Base-by-base conservation (phyloP, 2,329 filamentous ascomycete genomes). In the Lachnellula willkommii region DNA sequence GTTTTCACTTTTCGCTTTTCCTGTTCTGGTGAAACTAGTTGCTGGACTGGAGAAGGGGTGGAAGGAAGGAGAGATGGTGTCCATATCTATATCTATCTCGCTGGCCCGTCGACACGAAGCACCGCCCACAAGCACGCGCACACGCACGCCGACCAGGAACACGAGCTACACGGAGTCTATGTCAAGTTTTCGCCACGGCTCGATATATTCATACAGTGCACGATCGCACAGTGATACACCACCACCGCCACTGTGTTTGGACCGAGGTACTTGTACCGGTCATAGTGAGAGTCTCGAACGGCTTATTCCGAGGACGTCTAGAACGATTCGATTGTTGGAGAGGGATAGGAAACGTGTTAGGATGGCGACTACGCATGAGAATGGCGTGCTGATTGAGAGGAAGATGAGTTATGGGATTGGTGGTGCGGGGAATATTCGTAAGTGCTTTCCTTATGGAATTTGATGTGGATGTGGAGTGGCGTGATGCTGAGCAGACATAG, bases 351-450 rank as follows among this genome's bases (percentile, higher is more conserved):
- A 17, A 14, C 15, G 42, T 8, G 20, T 45, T 24, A 26, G 22
- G 42, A 45, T 45, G 42, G 22, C 42, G 42, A 14, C 6, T 6
- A 60, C 43, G 24, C 46, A 26, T 24, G 43, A 28, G 15, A 46
- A 47, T 42, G 50, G 24, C 12, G 47, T 43, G 17, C n/a, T 47
- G 26, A 55, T 51, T 50, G 65, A 68, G 50, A 53, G 49, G 48
- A 63, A 58, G 46, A 65, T 56, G 54, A 68, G 66, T 54, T 66
- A 61, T 63, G 67, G 67, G 4, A 68, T 68, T 58, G 67, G 66
- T 35, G 67, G 67, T 0, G 67, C 67, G 4, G 67, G 67, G 4
- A 69, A 69, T 59, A 68, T 68, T 43, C 62, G 66, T 69, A 54
- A 22, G 63, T 60, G 22, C 32, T 26, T 40, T 50, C 24, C 24